These are phyloP conservation scores for Sugiyamaella mastotermitis DNA, from an alignment of 805 yeast genomes.

Conservation along the genomic window DNA sequence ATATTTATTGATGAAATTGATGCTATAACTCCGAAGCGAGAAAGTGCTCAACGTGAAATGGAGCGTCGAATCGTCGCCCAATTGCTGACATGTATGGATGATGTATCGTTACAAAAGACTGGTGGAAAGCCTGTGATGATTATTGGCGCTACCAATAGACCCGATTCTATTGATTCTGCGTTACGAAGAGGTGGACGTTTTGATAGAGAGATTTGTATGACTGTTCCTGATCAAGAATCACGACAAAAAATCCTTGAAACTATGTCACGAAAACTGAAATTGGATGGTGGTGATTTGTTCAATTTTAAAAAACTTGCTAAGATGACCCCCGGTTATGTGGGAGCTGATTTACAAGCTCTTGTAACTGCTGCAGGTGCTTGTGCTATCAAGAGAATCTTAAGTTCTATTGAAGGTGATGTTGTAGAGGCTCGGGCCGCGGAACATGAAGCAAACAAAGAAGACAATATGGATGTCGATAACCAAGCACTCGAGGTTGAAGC, in stretches of 20 bases:
- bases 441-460: constrained; percentile 14
- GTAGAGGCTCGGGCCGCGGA: constrained; percentile 2
- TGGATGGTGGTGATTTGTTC: constrained; percentile 52
- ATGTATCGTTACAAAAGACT: constrained; percentile 78
- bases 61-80: constrained; percentile 96
- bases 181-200: constrained; percentile 94
- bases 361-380: constrained; percentile 93
- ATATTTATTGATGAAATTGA: constrained; percentile 95
- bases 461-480: constrained; percentile 15
- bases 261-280: constrained; percentile 60
- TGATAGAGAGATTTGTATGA: constrained; percentile 88
- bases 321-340: constrained; percentile 95
- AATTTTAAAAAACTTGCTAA: constrained; percentile 75
- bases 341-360: constrained; percentile 92
- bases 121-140: constrained; percentile 90
- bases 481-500: constrained; percentile 29
- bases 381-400: constrained; percentile 88
- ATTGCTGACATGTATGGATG: constrained; percentile 90
- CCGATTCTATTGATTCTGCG: constrained; percentile 92
- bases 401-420: constrained; percentile 32
- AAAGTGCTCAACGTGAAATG: constrained; percentile 96
- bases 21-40: constrained; percentile 96
- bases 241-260: constrained; percentile 69
- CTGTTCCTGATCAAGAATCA: constrained; percentile 87
- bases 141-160: constrained; percentile 95